Evolutionary conservation across 2,329 filamentous ascomycete genomes (phyloP), one percentile per base, ranked within the genome.

Genomic region (Pseudocercospora musae): DNA sequence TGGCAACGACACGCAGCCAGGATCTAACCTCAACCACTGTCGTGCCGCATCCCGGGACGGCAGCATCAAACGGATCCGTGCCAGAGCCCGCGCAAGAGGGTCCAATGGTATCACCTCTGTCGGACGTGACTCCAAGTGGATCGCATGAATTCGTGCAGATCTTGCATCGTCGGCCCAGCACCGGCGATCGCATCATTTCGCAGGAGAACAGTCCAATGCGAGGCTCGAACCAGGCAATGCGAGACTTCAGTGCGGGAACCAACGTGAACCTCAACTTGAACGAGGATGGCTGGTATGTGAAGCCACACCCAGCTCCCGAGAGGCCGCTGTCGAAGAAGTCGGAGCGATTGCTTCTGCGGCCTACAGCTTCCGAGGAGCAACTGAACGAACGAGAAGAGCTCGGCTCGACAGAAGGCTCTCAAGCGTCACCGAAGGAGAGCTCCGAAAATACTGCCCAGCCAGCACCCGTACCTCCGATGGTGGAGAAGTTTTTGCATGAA

Each of bases 1-100:
- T 64, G 27, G 54, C 63, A 55, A 54, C 58, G 13, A 50, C 60
- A 33, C 49, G 42, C 44, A 59, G 79, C 58, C 81, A 82, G 4
- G 84, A 83, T 70, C 78, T 84, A 53, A 77, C 81, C 57, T 83
- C 84, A 65, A 82, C 77, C 69, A 84, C 81, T 66, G 82, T 84
- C 65, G 80, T 81, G 54, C 82, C 81, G 63, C 78, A 79, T 60
- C 75, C 73, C 59, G 77, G 75, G 62, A 75, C 75, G 46, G 64
- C 63, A 49, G 61, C 65, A 15, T 71, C 71, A 20, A 65, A 58
- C 20, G 59, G 59, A 42, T 68, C 69, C 27, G 46, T 69, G 37
- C 61, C 58, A 15, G 67, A 71, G 27, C 57, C 63, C 8, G 60
- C 62, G 46, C 68, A 62, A 49, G 65, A 63, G 21, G 58, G 53